Evolutionary conservation across 2,329 filamentous ascomycete species (phyloP), one percentile per base, ranked within the genome.

Genomic region (Cercospora sojina): DNA sequence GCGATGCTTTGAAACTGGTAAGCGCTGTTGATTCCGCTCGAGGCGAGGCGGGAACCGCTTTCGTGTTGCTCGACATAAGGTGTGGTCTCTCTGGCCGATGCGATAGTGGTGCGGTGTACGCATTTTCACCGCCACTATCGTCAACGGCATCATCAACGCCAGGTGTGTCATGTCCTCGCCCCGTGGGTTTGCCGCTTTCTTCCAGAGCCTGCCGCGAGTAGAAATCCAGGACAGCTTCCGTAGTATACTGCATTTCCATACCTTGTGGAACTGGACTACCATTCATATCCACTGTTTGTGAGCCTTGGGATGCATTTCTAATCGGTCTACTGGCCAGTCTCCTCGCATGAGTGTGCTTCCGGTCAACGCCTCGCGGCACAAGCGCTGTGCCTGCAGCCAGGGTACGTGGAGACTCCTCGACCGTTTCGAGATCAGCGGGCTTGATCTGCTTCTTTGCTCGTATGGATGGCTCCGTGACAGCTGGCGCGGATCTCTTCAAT

Each of bases 31-130:
- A 81, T 5, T 76, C 76, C 53, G 76, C 77, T 43, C 72, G 70
- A 27, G 80, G 80, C 20, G 78, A 81, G 73, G 69, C 80, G 77
- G 74, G 82, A 71, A 74, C 72, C 70, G 66, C 80, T 76, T 74
- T 83, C 47, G 72, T 77, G 60, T 81, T 82, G 71, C 79, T 81
- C 1, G 79, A 80, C 10, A 80, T 43, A 13, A 59, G 31, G 25
- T 70, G 53, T 31, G 47, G 38, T 38, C 16, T 25, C 35, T 38
- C 51, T 23, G 65, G 58, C 47, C 66, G 68, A 41, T 69, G 64
- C 7, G 65, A 67, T 12, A 64, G 66, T 29, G 62, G 69, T 29
- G 59, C 62, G 16, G 23, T 31, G 27, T 61, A 68, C 13, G 29
- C 38, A 41, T 53, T 29, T 7, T 58, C 59, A 27, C 5, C 47